phyloP scores from a whole-genome alignment of 164 flowering plant genomes.

The Cinnamomum chago region DNA sequence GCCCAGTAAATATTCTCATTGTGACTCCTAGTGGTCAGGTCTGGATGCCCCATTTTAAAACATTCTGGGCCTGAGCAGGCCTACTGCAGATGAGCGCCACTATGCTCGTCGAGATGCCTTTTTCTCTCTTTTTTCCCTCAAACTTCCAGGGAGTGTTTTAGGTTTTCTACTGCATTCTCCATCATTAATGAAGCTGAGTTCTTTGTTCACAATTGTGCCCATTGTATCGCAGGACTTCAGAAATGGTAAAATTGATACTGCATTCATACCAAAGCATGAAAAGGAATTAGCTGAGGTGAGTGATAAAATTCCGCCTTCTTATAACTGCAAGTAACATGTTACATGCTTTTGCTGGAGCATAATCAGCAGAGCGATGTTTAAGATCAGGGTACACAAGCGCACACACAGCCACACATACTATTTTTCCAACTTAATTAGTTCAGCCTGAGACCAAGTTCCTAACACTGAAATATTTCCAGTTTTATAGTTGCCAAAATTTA shows the following conservation, averaged over 20 bases:
- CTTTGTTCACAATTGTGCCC: background rate
- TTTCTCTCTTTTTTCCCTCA: background rate
- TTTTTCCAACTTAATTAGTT: too few species aligned
- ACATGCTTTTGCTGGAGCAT: too few species aligned
- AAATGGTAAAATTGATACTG: conserved; percentile 91
- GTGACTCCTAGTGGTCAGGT: too few species aligned
- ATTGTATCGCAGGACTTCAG: conserved; percentile 69
- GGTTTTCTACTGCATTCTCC: too few species aligned
- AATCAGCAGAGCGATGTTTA: too few species aligned
- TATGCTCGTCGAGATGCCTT: background rate
- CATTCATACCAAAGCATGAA: conserved; percentile 95
- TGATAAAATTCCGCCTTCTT: background rate
- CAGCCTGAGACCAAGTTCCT: background rate
- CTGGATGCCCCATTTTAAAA: too few species aligned
- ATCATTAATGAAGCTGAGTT: background rate
- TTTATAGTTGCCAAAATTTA: too few species aligned
- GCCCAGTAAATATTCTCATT: too few species aligned
- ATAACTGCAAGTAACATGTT: background rate
- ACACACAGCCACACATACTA: background rate
- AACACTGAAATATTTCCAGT: too few species aligned
- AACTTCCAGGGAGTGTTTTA: too few species aligned
- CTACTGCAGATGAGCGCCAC: background rate
- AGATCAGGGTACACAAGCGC: background rate
- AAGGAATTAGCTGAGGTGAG: conserved; percentile 70
- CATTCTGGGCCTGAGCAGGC: background rate